These are phyloP conservation scores for button mushroom (Agaricus bisporus) DNA, from an alignment of 768 basidiomycete species.

Conservation along the genomic window DNA sequence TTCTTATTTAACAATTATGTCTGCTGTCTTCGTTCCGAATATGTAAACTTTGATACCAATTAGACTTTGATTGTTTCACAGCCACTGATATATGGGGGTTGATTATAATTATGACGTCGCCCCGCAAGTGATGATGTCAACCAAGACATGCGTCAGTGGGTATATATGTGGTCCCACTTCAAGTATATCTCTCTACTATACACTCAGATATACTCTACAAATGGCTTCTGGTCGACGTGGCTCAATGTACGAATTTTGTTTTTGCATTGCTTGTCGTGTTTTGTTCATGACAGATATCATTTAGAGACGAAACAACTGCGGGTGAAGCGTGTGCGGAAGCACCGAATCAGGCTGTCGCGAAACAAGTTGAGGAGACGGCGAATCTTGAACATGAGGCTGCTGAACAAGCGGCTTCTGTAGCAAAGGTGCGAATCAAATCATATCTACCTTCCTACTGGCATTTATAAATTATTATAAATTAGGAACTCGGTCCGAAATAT, in stretches of 20 bases:
- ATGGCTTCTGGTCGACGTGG: slow-evolving; percentile 15
- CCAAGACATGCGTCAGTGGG: neutral
- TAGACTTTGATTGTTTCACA: too few relatives aligned
- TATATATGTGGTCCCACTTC: neutral
- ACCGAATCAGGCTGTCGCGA: slow-evolving; percentile 31
- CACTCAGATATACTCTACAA: neutral
- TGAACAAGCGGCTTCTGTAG: slow-evolving; percentile 42
- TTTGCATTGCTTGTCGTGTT: neutral
- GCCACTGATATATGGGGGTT: too few relatives aligned
- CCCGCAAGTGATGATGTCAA: neutral
- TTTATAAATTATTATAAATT: neutral
- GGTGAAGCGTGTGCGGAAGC: slow-evolving; percentile 46
- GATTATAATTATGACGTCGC: neutral
- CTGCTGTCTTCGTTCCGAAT: neutral
- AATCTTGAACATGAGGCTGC: slow-evolving; percentile 40
- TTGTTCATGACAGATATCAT: slow-evolving; percentile 21
- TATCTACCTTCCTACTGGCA: too few relatives aligned
- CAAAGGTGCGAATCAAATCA: slow-evolving; percentile 43
- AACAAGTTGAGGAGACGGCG: slow-evolving; percentile 42
- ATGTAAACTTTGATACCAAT: too few relatives aligned
- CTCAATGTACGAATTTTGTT: slow-evolving; percentile 23
- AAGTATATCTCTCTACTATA: neutral
- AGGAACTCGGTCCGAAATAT: slow-evolving; percentile 24
- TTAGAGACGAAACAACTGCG: slow-evolving; percentile 47
- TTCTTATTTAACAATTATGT: neutral